Conservation (phyloP, 2,329 filamentous ascomycete species). For the Pseudohalonectria lignicola region DNA sequence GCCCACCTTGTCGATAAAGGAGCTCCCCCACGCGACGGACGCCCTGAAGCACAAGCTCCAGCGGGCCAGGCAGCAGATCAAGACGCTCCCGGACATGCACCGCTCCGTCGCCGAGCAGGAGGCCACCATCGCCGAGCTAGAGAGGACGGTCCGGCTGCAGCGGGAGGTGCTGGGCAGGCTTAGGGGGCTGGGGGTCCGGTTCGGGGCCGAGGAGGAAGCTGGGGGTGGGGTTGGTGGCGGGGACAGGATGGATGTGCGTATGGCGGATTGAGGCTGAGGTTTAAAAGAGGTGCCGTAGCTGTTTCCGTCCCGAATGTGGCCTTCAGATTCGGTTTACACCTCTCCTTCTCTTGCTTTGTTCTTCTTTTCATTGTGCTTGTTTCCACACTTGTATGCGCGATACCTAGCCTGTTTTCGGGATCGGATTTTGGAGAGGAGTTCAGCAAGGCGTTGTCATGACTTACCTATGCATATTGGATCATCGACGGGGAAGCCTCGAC, state of each 20-base stretch:
- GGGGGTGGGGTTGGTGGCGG: slow-evolving; percentile 27
- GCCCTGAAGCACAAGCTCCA: slow-evolving; percentile 75
- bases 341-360: too few relatives aligned
- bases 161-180: slow-evolving; percentile 44
- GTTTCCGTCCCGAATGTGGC: too few relatives aligned
- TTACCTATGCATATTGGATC: too few relatives aligned
- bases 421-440: too few relatives aligned
- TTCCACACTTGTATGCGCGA: too few relatives aligned
- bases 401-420: too few relatives aligned
- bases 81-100: slow-evolving; percentile 58
- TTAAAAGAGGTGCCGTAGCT: too few relatives aligned
- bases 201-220: slow-evolving; percentile 19
- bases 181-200: slow-evolving; percentile 34
- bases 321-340: too few relatives aligned
- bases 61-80: slow-evolving; percentile 58
- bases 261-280: not conserved
- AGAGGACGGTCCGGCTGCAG: slow-evolving; percentile 53
- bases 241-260: slow-evolving; percentile 31
- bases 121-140: slow-evolving; percentile 55
- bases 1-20: slow-evolving; percentile 61
- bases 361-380: too few relatives aligned
- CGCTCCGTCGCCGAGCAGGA: slow-evolving; percentile 58
- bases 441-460: too few relatives aligned
- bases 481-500: too few relatives aligned
- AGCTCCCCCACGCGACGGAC: slow-evolving; percentile 69